Percentiles rank a stretch among this genome's conserved stretches.
Evolutionary conservation across 2,329 filamentous ascomycete genomes (phyloP).

Genomic region (Colletotrichum salicis): DNA sequence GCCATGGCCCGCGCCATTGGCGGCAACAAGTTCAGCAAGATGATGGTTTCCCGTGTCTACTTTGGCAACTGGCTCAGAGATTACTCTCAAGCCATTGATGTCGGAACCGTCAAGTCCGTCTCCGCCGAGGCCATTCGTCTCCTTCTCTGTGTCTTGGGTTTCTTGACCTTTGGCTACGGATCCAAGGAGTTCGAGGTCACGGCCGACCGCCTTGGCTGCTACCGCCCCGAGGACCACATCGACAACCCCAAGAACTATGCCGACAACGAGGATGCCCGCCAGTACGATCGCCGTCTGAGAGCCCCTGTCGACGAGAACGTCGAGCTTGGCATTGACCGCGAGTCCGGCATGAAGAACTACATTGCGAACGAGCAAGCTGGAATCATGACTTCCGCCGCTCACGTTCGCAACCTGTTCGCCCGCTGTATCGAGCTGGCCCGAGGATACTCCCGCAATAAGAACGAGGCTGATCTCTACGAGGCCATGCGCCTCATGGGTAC

Average conservation of each 20-base stretch:
- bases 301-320: slow-evolving; percentile 81
- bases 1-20: slow-evolving; percentile 64
- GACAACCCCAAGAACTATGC: slow-evolving; percentile 82
- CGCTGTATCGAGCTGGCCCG: slow-evolving; percentile 84
- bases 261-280: slow-evolving; percentile 85
- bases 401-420: slow-evolving; percentile 79
- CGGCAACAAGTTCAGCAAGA: slow-evolving; percentile 86
- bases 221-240: slow-evolving; percentile 85
- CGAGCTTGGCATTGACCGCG: slow-evolving; percentile 81
- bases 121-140: slow-evolving; percentile 92
- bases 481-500: slow-evolving; percentile 88
- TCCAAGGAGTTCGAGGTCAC: slow-evolving; percentile 90
- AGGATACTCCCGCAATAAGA: slow-evolving; percentile 71
- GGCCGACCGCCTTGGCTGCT: slow-evolving; percentile 80
- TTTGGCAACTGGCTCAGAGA: slow-evolving; percentile 96
- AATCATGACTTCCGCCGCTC: slow-evolving; percentile 83
- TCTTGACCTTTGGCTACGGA: slow-evolving; percentile 87
- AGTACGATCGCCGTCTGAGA: slow-evolving; percentile 84
- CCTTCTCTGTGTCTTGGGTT: slow-evolving; percentile 87
- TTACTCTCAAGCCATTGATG: slow-evolving; percentile 94
- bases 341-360: slow-evolving; percentile 89
- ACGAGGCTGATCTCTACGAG: slow-evolving; percentile 85
- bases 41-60: slow-evolving; percentile 89
- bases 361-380: slow-evolving; percentile 84
- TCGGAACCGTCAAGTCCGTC: slow-evolving; percentile 90